Evolutionary conservation across 305 asterid species (phyloP).

Genomic region (Salvia sclarea): DNA sequence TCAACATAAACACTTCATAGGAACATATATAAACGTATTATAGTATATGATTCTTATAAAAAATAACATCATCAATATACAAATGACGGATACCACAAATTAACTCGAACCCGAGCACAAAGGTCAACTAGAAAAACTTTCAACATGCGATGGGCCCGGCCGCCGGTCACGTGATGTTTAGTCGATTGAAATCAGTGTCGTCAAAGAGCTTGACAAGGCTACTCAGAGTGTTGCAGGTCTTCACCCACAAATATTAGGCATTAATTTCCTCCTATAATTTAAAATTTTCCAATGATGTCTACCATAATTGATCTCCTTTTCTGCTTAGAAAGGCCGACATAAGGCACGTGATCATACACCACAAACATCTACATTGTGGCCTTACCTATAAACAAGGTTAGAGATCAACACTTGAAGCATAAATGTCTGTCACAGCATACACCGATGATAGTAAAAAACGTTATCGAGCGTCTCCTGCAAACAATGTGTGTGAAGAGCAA

Average conservation of each 20-base stretch:
- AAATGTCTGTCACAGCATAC: not conserved
- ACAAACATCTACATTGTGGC: constrained; percentile 23
- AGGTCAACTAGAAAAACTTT: constrained; percentile 4
- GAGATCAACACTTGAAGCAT: constrained; percentile 11
- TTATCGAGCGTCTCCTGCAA: not conserved
- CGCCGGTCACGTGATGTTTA: constrained; percentile 19
- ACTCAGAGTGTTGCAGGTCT: constrained; percentile 23
- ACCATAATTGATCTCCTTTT: constrained; percentile 11
- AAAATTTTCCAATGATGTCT: not conserved
- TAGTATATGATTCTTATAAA: not conserved
- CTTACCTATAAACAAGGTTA: constrained; percentile 28
- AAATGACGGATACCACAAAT: not conserved
- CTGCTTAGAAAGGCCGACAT: constrained; percentile 30
- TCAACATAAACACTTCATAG: not conserved
- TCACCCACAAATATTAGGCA: constrained; percentile 13
- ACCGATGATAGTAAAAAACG: not conserved
- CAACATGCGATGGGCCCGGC: constrained; percentile 17
- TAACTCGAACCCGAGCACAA: not conserved
- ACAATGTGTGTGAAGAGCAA: not conserved
- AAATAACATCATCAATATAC: not conserved
- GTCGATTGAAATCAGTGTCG: constrained; percentile 30
- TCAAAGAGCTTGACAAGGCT: constrained; percentile 30
- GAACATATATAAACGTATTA: not conserved
- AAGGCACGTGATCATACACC: constrained; percentile 33
- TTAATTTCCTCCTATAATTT: not conserved